Conservation (phyloP, 805 yeast genomes). For the Wickerhamiella kurtzmanii region DNA sequence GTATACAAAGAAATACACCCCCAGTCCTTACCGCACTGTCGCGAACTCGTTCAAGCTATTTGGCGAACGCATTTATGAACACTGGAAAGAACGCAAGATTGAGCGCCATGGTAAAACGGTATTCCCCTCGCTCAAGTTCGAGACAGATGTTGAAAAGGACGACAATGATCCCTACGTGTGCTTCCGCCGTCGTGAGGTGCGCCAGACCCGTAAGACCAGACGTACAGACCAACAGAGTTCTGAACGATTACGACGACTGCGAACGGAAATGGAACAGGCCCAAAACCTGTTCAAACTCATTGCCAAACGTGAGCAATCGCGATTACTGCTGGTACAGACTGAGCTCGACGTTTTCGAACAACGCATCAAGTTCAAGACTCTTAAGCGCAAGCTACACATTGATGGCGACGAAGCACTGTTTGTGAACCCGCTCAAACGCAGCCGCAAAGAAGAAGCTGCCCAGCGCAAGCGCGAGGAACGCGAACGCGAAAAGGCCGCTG, state of each 20-base stretch:
- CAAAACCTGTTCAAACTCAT: slow-evolving; percentile 53
- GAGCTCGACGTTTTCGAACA: slow-evolving; percentile 60
- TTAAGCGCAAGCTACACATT: slow-evolving; percentile 63
- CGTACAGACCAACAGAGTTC: slow-evolving; percentile 85
- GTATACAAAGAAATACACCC: slow-evolving; percentile 14
- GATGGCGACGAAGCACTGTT: slow-evolving; percentile 78
- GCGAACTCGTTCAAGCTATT: slow-evolving; percentile 28
- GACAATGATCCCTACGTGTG: slow-evolving; percentile 75
- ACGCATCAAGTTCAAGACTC: slow-evolving; percentile 54
- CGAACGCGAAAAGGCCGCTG: slow-evolving; percentile 13
- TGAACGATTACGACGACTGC: slow-evolving; percentile 62
- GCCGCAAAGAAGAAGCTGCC: slow-evolving; percentile 33
- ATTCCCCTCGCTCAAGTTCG: slow-evolving; percentile 66
- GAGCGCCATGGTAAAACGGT: slow-evolving; percentile 55
- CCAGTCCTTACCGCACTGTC: slow-evolving; percentile 16
- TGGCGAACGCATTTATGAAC: slow-evolving; percentile 59
- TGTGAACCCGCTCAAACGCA: slow-evolving; percentile 46
- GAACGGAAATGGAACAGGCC: slow-evolving; percentile 65
- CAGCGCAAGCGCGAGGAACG: slow-evolving; percentile 11
- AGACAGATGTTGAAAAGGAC: slow-evolving; percentile 77
- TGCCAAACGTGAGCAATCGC: slow-evolving; percentile 58
- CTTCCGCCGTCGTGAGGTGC: slow-evolving; percentile 86
- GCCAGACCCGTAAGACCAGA: slow-evolving; percentile 92
- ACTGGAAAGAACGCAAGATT: slow-evolving; percentile 69
- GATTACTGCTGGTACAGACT: slow-evolving; percentile 44